Evolutionary conservation across 176 grass and related monocot genomes (phyloP).

Genomic region (Phragmites australis): DNA sequence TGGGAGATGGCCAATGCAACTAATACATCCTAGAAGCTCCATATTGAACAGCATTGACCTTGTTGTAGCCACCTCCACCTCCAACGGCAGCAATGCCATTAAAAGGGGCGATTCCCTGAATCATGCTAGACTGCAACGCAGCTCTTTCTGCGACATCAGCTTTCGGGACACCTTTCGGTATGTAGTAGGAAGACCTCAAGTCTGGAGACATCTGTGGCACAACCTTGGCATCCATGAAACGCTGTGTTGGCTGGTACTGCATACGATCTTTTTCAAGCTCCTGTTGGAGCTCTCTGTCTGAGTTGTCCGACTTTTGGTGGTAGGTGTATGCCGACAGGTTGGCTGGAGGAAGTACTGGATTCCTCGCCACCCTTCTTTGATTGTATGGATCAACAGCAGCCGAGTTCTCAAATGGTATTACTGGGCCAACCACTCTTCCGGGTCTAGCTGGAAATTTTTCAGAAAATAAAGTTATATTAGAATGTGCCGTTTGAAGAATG

Average conservation of each 20-base stretch:
- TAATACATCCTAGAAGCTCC: constrained; percentile 89
- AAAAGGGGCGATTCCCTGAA: constrained; percentile 64
- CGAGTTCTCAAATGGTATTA: constrained; percentile 56
- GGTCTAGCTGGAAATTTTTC: constrained; percentile 58
- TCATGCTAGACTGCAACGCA: constrained; percentile 54
- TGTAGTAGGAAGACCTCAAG: constrained; percentile 66
- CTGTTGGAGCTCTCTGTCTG: constrained; percentile 49
- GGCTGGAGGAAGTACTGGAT: constrained; percentile 56
- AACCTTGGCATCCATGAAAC: constrained; percentile 56
- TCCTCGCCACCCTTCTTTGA: constrained; percentile 63
- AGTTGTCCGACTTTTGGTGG: constrained; percentile 47
- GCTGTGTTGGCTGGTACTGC: constrained; percentile 64
- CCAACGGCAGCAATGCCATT: constrained; percentile 65
- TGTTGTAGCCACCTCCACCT: constrained; percentile 61
- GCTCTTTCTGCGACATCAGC: constrained; percentile 49
- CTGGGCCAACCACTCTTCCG: constrained; percentile 71
- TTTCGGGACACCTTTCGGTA: constrained; percentile 47
- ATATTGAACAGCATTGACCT: constrained; percentile 67
- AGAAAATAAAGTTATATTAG: constrained; percentile 23
- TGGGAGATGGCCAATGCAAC: constrained; percentile 27
- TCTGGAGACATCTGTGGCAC: constrained; percentile 49
- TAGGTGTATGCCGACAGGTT: constrained; percentile 51
- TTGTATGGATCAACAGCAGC: constrained; percentile 57
- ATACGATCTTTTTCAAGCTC: constrained; percentile 57
- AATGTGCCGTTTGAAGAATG: background rate